Conservation (phyloP, 129 eudicot species). For the Helianthus annuus region HanXRQr2.0-SUNRISE NC_035433.2:148030897-148031396, state of each 20-base stretch:
- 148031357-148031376: slow-evolving; percentile 31
- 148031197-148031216: slow-evolving; percentile 30
- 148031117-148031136: slow-evolving; percentile 46
- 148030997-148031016: too few species aligned
- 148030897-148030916: too few species aligned
- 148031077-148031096: slow-evolving; percentile 38
- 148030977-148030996: too few species aligned
- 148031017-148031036: background rate
- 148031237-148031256: slow-evolving; percentile 27
- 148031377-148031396: slow-evolving; percentile 33
- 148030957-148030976: too few species aligned
- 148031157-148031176: slow-evolving; percentile 25
- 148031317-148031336: slow-evolving; percentile 46
- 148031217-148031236: slow-evolving; percentile 21
- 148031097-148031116: slow-evolving; percentile 42
- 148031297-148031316: slow-evolving; percentile 28
- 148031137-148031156: slow-evolving; percentile 48
- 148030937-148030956: too few species aligned
- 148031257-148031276: slow-evolving; percentile 25
- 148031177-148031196: slow-evolving; percentile 24
- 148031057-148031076: slow-evolving; percentile 39
- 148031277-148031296: slow-evolving; percentile 26
- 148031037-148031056: background rate
- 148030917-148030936: too few species aligned
- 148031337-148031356: slow-evolving; percentile 32